phyloP scores from a whole-genome alignment of 192 early-diverging fungal genomes.

The Coemansia sp. region DNA sequence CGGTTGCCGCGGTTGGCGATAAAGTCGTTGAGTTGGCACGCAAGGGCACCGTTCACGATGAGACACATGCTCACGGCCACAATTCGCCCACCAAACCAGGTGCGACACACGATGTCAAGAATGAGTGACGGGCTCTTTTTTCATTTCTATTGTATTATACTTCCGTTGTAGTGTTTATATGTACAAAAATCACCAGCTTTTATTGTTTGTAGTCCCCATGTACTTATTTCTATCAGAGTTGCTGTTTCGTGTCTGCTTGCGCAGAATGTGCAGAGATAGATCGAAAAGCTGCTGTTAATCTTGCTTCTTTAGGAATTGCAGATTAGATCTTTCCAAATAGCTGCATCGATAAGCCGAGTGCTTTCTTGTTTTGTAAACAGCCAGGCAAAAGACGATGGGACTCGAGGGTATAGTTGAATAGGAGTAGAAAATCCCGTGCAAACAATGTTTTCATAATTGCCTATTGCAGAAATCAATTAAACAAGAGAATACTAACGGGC shows the following conservation, averaged over 20 bases:
- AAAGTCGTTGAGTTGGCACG: constrained; percentile 36
- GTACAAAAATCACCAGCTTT: neutral
- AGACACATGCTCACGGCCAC: neutral
- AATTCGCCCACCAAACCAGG: neutral
- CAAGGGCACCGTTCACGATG: constrained; percentile 25
- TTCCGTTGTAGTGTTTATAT: neutral
- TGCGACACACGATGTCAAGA: too few species aligned
- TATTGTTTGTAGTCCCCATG: neutral
- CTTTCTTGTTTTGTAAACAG: too few species aligned
- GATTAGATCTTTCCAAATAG: too few species aligned
- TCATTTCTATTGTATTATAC: neutral
- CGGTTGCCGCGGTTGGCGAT: constrained; percentile 31
- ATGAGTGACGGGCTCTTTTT: neutral
- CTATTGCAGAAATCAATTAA: neutral
- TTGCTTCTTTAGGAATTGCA: too few species aligned
- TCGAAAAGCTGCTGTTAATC: too few species aligned
- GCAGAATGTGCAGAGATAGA: too few species aligned
- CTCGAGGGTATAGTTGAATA: neutral
- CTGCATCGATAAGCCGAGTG: too few species aligned
- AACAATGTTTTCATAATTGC: neutral
- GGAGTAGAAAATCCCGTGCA: neutral
- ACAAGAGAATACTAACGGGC: neutral
- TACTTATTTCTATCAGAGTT: neutral
- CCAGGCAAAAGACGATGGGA: too few species aligned
- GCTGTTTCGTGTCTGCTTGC: too few species aligned